Percentiles rank a stretch among this genome's conserved stretches.
These are phyloP conservation scores for Stellera chamaejasme DNA, from an alignment of 345 rosid species.

Conservation along the genomic window DNA sequence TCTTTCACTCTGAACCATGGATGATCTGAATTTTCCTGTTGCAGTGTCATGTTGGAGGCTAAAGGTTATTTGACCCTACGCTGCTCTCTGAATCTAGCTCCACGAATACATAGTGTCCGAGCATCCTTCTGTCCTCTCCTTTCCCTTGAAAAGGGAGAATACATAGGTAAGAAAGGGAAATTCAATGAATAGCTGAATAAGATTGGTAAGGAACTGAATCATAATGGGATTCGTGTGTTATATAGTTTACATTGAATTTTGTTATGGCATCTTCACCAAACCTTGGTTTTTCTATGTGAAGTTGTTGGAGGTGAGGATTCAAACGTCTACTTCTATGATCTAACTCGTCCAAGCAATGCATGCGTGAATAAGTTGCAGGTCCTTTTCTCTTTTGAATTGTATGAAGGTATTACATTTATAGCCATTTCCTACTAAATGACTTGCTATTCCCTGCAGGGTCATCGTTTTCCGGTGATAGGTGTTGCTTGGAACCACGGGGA, in stretches of 20 bases:
- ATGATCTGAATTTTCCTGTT: constrained; percentile 16
- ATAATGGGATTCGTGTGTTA: constrained; percentile 1
- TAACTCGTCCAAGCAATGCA: constrained; percentile 78
- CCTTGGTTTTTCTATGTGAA: constrained; percentile 17
- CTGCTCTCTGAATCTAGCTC: constrained; percentile 72
- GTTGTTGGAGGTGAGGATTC: constrained; percentile 96
- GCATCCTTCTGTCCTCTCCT: constrained; percentile 90
- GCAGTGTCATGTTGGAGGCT: constrained; percentile 74
- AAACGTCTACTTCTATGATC: constrained; percentile 83
- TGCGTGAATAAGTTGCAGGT: constrained; percentile 99
- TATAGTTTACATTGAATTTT: background rate
- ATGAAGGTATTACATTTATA: background rate
- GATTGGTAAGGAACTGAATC: too few species aligned
- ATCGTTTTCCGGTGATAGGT: constrained; percentile 71
- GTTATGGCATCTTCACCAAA: too few species aligned
- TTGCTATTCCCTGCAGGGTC: constrained; percentile 51
- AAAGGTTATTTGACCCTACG: constrained; percentile 83
- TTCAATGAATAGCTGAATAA: too few species aligned
- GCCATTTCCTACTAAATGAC: background rate
- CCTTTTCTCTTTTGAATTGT: background rate
- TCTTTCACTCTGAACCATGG: constrained; percentile 3
- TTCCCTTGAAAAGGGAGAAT: constrained; percentile 91
- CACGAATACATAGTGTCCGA: constrained; percentile 59
- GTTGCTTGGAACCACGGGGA: constrained; percentile 99
- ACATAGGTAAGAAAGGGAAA: constrained; percentile 42